Percentiles rank a stretch among this genome's conserved stretches.
These are phyloP conservation scores for Garcia nutans DNA, from an alignment of 345 rosid genomes.

Conservation along the genomic window DNA sequence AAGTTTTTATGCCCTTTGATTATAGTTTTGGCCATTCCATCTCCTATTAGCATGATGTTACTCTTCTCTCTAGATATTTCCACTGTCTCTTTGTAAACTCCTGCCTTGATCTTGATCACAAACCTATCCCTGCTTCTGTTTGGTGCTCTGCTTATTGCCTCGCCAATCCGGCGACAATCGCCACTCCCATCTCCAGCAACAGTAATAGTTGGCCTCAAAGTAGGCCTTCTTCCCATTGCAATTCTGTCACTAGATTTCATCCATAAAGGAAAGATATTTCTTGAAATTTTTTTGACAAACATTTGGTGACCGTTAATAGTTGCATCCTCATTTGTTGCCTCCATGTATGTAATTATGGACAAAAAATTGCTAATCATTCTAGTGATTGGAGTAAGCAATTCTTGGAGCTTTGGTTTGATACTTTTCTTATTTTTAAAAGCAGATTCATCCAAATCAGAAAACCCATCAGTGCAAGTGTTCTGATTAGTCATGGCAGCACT, in stretches of 20 bases:
- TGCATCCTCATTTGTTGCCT: not conserved
- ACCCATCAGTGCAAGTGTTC: conserved; percentile 12
- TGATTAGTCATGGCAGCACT: conserved; percentile 16
- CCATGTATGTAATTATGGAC: conserved; percentile 9
- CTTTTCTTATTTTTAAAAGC: not conserved
- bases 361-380: conserved; percentile 10
- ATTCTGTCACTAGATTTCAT: conserved; percentile 3
- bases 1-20: conserved; percentile 12
- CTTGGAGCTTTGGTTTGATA: not conserved
- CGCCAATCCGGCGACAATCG: conserved; percentile 2
- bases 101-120: conserved; percentile 15
- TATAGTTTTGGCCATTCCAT: conserved; percentile 12
- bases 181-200: conserved; percentile 12
- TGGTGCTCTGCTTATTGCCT: conserved; percentile 6
- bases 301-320: not conserved
- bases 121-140: conserved; percentile 2
- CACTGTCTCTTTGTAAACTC: conserved; percentile 5
- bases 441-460: conserved; percentile 6
- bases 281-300: not conserved
- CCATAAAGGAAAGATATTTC: not conserved
- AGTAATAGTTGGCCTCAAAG: not conserved
- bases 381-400: not conserved
- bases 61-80: not conserved
- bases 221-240: not conserved
- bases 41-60: conserved; percentile 10